phyloP scores from a whole-genome alignment of 176 grass and related monocot genomes.

The Carex littledalei region DNA sequence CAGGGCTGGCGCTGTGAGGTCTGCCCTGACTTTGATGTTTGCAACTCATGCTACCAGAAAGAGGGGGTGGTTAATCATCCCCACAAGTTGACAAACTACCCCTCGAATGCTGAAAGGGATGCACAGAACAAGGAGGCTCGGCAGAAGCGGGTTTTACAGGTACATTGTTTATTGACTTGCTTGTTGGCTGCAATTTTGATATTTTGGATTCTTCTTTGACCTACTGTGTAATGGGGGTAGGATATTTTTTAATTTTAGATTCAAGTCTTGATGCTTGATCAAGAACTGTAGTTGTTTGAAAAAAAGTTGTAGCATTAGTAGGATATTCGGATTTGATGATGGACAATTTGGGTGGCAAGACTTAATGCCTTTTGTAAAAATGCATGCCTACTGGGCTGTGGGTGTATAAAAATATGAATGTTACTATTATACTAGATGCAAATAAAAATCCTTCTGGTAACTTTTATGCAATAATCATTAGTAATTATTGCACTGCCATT shows the following conservation, averaged over 20 bases:
- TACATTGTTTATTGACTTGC: conserved; percentile 28
- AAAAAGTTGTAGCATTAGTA: background rate
- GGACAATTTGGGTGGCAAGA: background rate
- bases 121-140: conserved; percentile 95
- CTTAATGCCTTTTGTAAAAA: background rate
- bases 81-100: conserved; percentile 89
- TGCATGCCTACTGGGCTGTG: background rate
- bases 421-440: background rate
- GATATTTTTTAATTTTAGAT: conserved; percentile 24
- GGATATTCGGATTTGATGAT: background rate
- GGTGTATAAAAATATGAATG: background rate
- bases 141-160: conserved; percentile 82
- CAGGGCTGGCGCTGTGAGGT: conserved; percentile 96
- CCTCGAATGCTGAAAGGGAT: conserved; percentile 73
- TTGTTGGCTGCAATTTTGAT: conserved; percentile 34
- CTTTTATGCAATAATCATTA: background rate
- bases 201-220: conserved; percentile 82
- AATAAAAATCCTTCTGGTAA: background rate
- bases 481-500: background rate
- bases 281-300: background rate
- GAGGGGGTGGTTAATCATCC: conserved; percentile 68
- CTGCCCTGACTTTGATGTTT: conserved; percentile 98
- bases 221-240: conserved; percentile 62
- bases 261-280: background rate
- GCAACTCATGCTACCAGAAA: conserved; percentile 82